Base-by-base conservation (phyloP, 2,329 filamentous ascomycete species). In the Ascochyta fabae region DNA sequence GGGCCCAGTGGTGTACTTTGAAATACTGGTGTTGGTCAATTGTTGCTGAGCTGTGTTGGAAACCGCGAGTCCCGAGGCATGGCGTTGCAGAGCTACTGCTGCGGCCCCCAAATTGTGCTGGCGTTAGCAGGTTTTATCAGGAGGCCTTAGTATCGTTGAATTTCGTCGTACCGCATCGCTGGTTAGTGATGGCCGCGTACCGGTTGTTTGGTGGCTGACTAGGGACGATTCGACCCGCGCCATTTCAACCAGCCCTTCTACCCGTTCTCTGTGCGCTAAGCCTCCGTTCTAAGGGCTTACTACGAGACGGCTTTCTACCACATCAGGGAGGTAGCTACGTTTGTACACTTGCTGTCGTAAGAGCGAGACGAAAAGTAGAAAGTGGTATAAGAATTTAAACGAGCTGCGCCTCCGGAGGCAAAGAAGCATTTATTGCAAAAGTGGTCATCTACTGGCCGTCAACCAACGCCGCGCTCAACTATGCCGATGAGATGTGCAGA, bases 391-490 rank as follows among this genome's bases (percentile, higher is more conserved):
- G 23, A n/a, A 27, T 23, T 6, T 35, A 16, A 3, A 23, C 3
- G 16, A 15, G 19, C 16, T 5, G 7, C 31, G 6, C 34, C 13
- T 13, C n/a, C 26, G 39, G 9, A 35, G 24, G 22, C 19, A 36
- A 33, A 3, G 23, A 12, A 51, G 38, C 23, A 51, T 51, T 33
- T 47, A 56, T 40, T 26, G 44, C 33, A 34, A 16, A 56, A 26
- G 34, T 23, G 34, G 26, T 19, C 31, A 33, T 48, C 38, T 43
- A 51, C 4, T 22, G 36, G 38, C 29, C 26, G 33, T 24, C 36
- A 47, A 41, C 26, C 27, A 50, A 48, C 46, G 45, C 45, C 45
- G 23, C 46, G 55, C 50, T 58, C 33, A 53, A 47, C 29, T 26
- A 24, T 49, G 36, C 46, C 8, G 33, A 46, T 38, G 43, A 40